Evolutionary conservation across 2,329 filamentous ascomycete species (phyloP).

Genomic region (Ramularia endophylla): DNA sequence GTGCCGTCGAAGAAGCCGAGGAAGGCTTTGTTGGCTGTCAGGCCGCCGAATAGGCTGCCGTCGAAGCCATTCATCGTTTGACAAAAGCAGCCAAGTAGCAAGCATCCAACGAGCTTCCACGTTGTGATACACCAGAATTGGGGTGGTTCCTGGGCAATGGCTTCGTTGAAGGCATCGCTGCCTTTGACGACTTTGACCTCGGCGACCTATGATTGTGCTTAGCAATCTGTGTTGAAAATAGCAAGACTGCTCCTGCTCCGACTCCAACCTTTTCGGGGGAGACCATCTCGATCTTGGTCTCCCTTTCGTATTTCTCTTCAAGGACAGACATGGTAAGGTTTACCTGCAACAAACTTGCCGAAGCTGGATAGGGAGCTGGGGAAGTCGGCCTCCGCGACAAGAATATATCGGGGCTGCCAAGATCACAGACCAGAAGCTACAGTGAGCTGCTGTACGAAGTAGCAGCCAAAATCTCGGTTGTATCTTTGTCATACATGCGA

Average conservation of each 20-base stretch:
- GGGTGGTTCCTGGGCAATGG: slow-evolving; percentile 49
- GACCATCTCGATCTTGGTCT: slow-evolving; percentile 4
- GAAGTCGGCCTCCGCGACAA: too few species aligned
- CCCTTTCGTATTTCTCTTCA: slow-evolving; percentile 2
- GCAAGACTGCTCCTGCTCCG: neutral
- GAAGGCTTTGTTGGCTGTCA: slow-evolving; percentile 45
- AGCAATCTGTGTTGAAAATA: neutral
- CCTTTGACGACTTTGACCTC: slow-evolving; percentile 45
- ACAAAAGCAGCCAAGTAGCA: slow-evolving; percentile 36
- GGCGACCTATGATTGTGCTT: slow-evolving; percentile 14
- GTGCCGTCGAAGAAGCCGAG: slow-evolving; percentile 38
- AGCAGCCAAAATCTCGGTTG: too few species aligned
- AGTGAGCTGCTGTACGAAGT: too few species aligned
- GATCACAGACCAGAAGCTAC: too few species aligned
- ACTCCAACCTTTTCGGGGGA: slow-evolving; percentile 3
- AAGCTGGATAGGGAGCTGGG: too few species aligned
- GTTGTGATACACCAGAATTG: slow-evolving; percentile 14
- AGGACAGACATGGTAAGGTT: slow-evolving; percentile 4
- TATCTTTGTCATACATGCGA: too few species aligned
- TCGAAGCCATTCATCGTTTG: slow-evolving; percentile 49
- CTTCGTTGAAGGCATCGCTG: slow-evolving; percentile 51
- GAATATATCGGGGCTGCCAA: too few species aligned
- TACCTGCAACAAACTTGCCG: too few species aligned
- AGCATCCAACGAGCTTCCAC: slow-evolving; percentile 20
- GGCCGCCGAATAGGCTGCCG: slow-evolving; percentile 50